Evolutionary conservation across 1,284 basidiomycete species (phyloP).

Genomic region (Grifola frondosa): DNA sequence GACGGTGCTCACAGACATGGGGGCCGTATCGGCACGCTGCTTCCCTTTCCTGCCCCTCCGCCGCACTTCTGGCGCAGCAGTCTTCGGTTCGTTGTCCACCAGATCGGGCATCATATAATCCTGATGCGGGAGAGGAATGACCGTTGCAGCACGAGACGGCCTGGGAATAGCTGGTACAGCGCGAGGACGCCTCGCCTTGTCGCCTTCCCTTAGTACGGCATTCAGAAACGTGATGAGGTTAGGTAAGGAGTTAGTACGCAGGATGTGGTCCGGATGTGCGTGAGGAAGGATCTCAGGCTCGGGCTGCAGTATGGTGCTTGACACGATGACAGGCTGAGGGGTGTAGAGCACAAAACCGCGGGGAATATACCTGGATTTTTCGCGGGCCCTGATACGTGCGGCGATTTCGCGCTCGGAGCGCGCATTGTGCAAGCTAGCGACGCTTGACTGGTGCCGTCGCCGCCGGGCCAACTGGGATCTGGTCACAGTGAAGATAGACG

Average conservation of each 20-base stretch:
- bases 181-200: slow-evolving; percentile 23
- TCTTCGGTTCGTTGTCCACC: slow-evolving; percentile 3
- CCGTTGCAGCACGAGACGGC: slow-evolving; percentile 9
- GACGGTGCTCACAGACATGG: background rate
- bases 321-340: slow-evolving; percentile 35
- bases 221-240: slow-evolving; percentile 58
- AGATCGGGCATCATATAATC: slow-evolving; percentile 40
- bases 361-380: slow-evolving; percentile 55
- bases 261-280: slow-evolving; percentile 36
- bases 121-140: slow-evolving; percentile 25
- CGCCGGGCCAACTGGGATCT: slow-evolving; percentile 42
- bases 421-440: slow-evolving; percentile 47
- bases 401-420: slow-evolving; percentile 59
- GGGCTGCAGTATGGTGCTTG: slow-evolving; percentile 4
- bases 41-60: slow-evolving; percentile 38
- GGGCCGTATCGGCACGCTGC: slow-evolving; percentile 16
- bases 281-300: slow-evolving; percentile 9
- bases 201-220: slow-evolving; percentile 42
- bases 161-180: slow-evolving; percentile 7
- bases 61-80: slow-evolving; percentile 7
- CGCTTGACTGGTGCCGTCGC: slow-evolving; percentile 41
- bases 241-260: slow-evolving; percentile 59
- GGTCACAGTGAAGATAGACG: slow-evolving; percentile 31
- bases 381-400: slow-evolving; percentile 58
- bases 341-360: slow-evolving; percentile 71